These are phyloP conservation scores for Fennellomyces sp. DNA, from an alignment of 371 early-diverging fungal species.

Conservation along the genomic window DNA sequence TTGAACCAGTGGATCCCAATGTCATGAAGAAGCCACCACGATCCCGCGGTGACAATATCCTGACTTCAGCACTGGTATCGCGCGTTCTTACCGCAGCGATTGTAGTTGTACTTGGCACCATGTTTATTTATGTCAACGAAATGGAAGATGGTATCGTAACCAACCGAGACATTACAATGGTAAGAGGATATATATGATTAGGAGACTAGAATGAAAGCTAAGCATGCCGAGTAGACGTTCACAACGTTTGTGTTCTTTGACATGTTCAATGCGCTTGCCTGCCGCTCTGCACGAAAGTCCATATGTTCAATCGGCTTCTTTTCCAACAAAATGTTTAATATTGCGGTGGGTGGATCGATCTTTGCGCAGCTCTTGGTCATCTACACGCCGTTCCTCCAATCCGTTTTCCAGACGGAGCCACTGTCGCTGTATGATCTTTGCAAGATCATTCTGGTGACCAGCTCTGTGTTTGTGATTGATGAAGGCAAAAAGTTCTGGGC, in stretches of 20 bases:
- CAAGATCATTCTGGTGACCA: constrained; percentile 68
- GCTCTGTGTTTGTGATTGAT: constrained; percentile 81
- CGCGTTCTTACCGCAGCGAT: constrained; percentile 82
- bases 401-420: constrained; percentile 91
- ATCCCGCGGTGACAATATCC: constrained; percentile 70
- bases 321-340: constrained; percentile 87
- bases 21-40: constrained; percentile 87
- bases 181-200: constrained; percentile 24
- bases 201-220: not conserved
- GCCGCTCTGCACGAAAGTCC: constrained; percentile 86
- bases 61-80: constrained; percentile 71
- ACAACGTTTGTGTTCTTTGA: constrained; percentile 96
- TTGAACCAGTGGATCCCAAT: constrained; percentile 84
- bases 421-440: constrained; percentile 71
- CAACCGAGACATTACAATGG: constrained; percentile 91
- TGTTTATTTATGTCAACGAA: constrained; percentile 80
- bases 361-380: constrained; percentile 88
- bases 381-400: constrained; percentile 89
- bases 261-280: constrained; percentile 93
- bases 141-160: constrained; percentile 78
- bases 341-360: constrained; percentile 81
- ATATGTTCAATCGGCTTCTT: constrained; percentile 80
- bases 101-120: constrained; percentile 87
- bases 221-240: constrained; percentile 71
- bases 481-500: constrained; percentile 67